These are phyloP conservation scores for Alisma plantagoaquatica DNA, from an alignment of 106 monocot genomes.

Conservation along the genomic window DNA sequence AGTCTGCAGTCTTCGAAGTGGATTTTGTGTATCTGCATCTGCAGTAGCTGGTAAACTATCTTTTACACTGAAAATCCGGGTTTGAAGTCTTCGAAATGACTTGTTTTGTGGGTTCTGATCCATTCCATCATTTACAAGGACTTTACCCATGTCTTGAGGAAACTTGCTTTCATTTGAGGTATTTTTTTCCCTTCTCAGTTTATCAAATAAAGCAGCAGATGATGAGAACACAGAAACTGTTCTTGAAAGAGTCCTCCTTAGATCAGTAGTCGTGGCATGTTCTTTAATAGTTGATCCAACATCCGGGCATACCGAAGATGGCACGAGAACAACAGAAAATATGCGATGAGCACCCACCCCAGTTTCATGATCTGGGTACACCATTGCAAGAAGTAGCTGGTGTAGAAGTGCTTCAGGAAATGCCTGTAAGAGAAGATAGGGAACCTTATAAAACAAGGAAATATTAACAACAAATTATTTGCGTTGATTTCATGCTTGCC, in stretches of 20 bases:
- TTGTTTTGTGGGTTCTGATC: conserved; percentile 16
- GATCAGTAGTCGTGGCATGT: conserved; percentile 20
- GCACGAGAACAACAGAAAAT: conserved; percentile 75
- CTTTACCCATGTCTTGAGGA: too few relatives aligned
- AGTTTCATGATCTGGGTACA: conserved; percentile 70
- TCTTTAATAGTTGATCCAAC: conserved; percentile 19
- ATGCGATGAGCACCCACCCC: conserved; percentile 65
- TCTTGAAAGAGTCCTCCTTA: conserved; percentile 61
- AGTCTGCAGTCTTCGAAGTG: too few relatives aligned
- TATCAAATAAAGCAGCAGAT: conserved; percentile 77
- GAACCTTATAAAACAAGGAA: too few relatives aligned
- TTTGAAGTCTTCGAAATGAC: conserved; percentile 41
- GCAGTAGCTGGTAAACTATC: conserved; percentile 8
- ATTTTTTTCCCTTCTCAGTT: conserved; percentile 38
- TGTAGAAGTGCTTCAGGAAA: conserved; percentile 81
- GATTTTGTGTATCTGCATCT: too few relatives aligned
- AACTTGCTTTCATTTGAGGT: conserved; percentile 18
- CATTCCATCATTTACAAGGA: conserved; percentile 22
- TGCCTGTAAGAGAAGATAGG: conserved; percentile 21
- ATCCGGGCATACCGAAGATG: conserved; percentile 53
- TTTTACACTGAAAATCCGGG: conserved; percentile 21
- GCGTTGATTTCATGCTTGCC: too few relatives aligned
- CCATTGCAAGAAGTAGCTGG: conserved; percentile 71
- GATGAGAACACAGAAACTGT: conserved; percentile 84
- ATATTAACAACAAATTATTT: too few relatives aligned